Conservation (phyloP, 2,329 filamentous ascomycete species). For the Thelonectria rubi region DNA sequence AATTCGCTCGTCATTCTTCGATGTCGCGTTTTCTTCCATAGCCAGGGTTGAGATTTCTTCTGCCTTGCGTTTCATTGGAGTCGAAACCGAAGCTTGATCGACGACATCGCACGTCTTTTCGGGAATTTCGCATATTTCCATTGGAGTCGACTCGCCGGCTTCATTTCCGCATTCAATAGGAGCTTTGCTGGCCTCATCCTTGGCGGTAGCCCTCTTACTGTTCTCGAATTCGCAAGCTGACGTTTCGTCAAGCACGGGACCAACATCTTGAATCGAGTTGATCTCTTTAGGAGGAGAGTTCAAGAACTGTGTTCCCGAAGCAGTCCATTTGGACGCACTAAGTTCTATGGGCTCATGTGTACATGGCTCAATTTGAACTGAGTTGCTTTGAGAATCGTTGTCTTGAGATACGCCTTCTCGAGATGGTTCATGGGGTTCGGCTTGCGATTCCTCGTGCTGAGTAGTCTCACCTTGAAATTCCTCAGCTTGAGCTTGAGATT, state of each 20-base stretch:
- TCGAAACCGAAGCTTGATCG: constrained; percentile 10
- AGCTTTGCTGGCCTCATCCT: neutral
- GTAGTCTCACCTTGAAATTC: too few species aligned
- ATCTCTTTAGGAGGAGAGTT: constrained; percentile 32
- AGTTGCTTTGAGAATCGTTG: neutral
- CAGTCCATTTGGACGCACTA: constrained; percentile 34
- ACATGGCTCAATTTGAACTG: neutral
- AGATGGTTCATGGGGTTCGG: neutral
- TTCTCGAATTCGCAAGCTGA: constrained; percentile 45
- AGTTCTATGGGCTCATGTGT: neutral
- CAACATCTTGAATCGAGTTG: neutral
- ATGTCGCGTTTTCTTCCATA: constrained; percentile 22
- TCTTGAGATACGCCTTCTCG: neutral
- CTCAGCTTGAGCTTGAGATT: neutral
- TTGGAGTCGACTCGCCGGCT: constrained; percentile 9
- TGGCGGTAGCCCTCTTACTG: constrained; percentile 38
- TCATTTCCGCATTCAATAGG: constrained; percentile 6
- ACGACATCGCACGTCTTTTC: constrained; percentile 4
- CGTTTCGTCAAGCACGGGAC: constrained; percentile 38
- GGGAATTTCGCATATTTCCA: constrained; percentile 15
- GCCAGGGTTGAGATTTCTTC: constrained; percentile 39
- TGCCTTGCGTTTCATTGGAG: constrained; percentile 41
- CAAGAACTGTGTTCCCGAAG: constrained; percentile 48
- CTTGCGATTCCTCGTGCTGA: too few species aligned
- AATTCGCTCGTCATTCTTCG: neutral